Percentiles rank a stretch among this genome's conserved stretches.
phyloP scores from a whole-genome alignment of 1,284 basidiomycete species.

The Heliocybe sulcata region DNA sequence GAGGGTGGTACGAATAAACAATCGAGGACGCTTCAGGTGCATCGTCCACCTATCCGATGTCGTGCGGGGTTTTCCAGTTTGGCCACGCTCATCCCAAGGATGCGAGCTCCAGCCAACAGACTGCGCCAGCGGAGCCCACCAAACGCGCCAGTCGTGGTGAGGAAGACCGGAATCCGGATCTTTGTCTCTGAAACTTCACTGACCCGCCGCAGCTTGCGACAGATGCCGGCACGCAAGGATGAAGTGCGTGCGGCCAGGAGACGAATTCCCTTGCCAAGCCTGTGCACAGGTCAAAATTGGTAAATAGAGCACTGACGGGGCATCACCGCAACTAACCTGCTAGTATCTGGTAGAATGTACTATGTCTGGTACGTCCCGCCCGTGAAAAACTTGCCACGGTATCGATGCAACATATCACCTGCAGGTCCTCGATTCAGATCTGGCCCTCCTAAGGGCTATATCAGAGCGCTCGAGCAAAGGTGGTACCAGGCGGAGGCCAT shows the following conservation, averaged over 20 bases:
- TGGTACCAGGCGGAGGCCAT: conserved; percentile 1
- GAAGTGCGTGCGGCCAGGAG: not conserved
- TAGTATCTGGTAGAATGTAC: not conserved
- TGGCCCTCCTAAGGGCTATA: not conserved
- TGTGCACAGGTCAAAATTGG: not conserved
- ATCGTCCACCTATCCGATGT: too few relatives aligned
- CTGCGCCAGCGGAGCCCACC: too few relatives aligned
- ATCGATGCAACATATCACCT: not conserved
- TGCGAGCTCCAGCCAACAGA: too few relatives aligned
- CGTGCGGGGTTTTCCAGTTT: too few relatives aligned
- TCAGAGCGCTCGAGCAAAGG: not conserved
- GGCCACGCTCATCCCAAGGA: too few relatives aligned
- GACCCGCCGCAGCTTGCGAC: not conserved
- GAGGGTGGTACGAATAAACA: too few relatives aligned
- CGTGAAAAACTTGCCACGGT: not conserved
- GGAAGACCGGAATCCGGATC: too few relatives aligned
- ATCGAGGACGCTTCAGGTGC: too few relatives aligned
- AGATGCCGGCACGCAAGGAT: not conserved
- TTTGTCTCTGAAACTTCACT: too few relatives aligned
- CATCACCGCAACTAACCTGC: not conserved
- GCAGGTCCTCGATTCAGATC: not conserved
- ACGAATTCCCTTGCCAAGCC: not conserved
- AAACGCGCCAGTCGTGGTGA: too few relatives aligned
- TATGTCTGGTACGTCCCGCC: not conserved
- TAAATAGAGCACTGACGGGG: not conserved